Percentiles rank a stretch among this genome's conserved stretches.
Conservation (phyloP, 78 protist genomes). For the Parvularia atlantis region DNA sequence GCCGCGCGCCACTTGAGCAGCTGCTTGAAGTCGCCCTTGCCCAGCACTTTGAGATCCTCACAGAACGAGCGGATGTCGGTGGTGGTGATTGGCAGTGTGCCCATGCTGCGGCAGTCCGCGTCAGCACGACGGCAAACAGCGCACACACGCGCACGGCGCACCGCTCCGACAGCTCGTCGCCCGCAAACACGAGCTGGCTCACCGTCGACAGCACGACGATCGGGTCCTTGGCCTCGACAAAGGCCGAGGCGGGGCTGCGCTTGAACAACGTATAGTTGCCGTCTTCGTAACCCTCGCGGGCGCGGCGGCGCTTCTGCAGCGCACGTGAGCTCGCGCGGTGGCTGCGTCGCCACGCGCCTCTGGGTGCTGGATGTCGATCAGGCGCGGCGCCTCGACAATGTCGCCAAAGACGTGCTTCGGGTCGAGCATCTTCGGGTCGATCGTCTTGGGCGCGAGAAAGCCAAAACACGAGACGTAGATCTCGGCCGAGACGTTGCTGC, state of each 20-base stretch:
- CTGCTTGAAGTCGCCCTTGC: conserved; percentile 60
- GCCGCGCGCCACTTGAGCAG: conserved; percentile 64
- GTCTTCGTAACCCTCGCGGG: conserved; percentile 54
- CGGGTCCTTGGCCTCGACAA: conserved; percentile 35
- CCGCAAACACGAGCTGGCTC: conserved; percentile 47
- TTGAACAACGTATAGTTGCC: conserved; percentile 6
- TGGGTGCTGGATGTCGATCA: background rate
- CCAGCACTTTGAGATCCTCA: conserved; percentile 62
- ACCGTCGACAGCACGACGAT: conserved; percentile 20
- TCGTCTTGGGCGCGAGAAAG: conserved; percentile 72
- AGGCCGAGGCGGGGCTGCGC: conserved; percentile 23
- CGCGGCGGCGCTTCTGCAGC: background rate
- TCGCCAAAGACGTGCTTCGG: conserved; percentile 70
- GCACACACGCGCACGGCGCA: background rate
- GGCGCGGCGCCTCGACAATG: conserved; percentile 13
- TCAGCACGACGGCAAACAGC: no score
- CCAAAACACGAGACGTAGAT: conserved; percentile 95
- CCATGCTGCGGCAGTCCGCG: background rate
- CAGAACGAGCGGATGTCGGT: conserved; percentile 43
- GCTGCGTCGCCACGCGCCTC: background rate
- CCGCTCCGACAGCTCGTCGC: conserved; percentile 12
- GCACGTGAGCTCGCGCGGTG: no score
- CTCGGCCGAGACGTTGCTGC: conserved; percentile 88
- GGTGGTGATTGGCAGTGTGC: conserved; percentile 39
- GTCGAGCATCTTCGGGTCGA: conserved; percentile 83